These are phyloP conservation scores for Penicillium roqueforti DNA, from an alignment of 495 filamentous ascomycete species.

Conservation along the genomic window DNA sequence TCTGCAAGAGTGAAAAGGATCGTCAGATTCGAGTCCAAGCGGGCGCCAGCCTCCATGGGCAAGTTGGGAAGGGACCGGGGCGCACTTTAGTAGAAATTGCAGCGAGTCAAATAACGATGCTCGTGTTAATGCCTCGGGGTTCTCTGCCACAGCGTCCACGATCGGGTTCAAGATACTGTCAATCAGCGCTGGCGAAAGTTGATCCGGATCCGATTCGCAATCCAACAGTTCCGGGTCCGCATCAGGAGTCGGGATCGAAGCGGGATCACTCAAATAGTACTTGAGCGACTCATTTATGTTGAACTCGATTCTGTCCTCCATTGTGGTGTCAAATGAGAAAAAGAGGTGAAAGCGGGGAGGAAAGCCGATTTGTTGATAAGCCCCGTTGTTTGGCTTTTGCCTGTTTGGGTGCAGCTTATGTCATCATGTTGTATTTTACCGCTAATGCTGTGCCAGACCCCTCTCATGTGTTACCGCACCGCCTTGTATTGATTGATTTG, in stretches of 20 bases:
- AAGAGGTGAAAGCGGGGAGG: conserved; percentile 17
- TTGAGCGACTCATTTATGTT: conserved; percentile 95
- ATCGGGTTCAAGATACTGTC: conserved; percentile 88
- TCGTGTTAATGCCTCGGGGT: conserved; percentile 78
- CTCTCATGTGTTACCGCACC: neutral
- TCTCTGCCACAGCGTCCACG: conserved; percentile 87
- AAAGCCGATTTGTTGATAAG: conserved; percentile 20
- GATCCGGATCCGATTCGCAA: conserved; percentile 87
- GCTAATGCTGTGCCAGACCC: neutral
- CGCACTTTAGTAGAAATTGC: conserved; percentile 95
- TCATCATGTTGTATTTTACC: conserved; percentile 1
- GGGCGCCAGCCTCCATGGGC: conserved; percentile 34
- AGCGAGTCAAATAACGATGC: conserved; percentile 82
- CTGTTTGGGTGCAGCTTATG: conserved; percentile 4
- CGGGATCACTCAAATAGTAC: conserved; percentile 88
- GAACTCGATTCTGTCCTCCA: conserved; percentile 77
- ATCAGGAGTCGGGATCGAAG: conserved; percentile 77
- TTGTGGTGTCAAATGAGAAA: conserved; percentile 34
- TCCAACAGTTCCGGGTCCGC: conserved; percentile 81
- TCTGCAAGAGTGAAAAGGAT: conserved; percentile 65
- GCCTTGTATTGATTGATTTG: conserved; percentile 3
- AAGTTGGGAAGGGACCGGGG: conserved; percentile 55
- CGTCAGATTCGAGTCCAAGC: conserved; percentile 50
- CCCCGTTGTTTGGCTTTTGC: conserved; percentile 32
- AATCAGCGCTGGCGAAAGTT: conserved; percentile 68